These are phyloP conservation scores for Cladorrhinum sp. DNA, from an alignment of 2,329 filamentous ascomycete species.

Conservation along the genomic window DNA sequence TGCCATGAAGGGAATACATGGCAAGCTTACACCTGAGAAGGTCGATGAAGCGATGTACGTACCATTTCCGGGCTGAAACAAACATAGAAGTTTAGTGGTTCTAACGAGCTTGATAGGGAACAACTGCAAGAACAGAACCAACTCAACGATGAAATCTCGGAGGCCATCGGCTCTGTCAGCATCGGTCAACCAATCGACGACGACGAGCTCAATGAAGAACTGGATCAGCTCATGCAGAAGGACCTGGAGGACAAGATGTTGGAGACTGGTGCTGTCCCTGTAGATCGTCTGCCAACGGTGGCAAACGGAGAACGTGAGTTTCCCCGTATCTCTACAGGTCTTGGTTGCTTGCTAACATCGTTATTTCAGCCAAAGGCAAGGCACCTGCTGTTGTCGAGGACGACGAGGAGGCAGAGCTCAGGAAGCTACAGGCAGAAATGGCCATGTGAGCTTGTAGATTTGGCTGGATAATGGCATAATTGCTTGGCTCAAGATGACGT, in stretches of 20 bases:
- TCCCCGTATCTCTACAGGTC: background rate
- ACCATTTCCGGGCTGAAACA: too few relatives aligned
- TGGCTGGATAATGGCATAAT: background rate
- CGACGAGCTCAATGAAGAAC: slow-evolving; percentile 76
- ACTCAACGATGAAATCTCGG: slow-evolving; percentile 88
- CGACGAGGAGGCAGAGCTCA: slow-evolving; percentile 92
- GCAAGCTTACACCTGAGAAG: slow-evolving; percentile 85
- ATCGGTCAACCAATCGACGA: slow-evolving; percentile 75
- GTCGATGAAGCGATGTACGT: slow-evolving; percentile 92
- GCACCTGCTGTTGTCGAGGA: slow-evolving; percentile 65
- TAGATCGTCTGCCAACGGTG: slow-evolving; percentile 75
- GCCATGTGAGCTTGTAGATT: slow-evolving; percentile 63
- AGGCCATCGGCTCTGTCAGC: slow-evolving; percentile 72
- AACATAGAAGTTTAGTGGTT: slow-evolving; percentile 9
- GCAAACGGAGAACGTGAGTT: slow-evolving; percentile 71
- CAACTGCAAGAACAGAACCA: slow-evolving; percentile 86
- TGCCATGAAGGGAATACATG: slow-evolving; percentile 92
- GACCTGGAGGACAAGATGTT: slow-evolving; percentile 91
- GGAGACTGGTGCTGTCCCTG: slow-evolving; percentile 79
- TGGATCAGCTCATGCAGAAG: slow-evolving; percentile 87
- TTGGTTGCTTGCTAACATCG: slow-evolving; percentile 23
- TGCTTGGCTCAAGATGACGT: slow-evolving; percentile 2
- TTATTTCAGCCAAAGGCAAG: slow-evolving; percentile 48
- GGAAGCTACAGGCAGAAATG: slow-evolving; percentile 95
- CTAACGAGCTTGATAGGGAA: slow-evolving; percentile 61